Conservation (phyloP, 192 early-diverging fungal species). For the Coemansia sp. region DNA sequence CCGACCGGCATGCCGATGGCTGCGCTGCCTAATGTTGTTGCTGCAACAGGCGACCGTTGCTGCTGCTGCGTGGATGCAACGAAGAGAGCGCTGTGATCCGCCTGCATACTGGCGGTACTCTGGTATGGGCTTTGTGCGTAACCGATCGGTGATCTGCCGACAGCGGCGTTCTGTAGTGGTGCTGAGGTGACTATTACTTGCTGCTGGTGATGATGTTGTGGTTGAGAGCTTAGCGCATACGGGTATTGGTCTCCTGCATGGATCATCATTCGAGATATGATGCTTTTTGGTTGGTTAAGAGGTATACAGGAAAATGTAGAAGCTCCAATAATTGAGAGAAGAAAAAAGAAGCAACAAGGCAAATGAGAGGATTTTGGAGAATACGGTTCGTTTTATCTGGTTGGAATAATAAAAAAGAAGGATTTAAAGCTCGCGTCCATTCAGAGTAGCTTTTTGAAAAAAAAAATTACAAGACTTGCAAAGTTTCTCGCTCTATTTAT, state of each 20-base stretch:
- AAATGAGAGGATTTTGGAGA: background rate
- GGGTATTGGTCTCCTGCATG: conserved; percentile 50
- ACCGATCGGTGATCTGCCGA: conserved; percentile 20
- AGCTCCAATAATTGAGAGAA: background rate
- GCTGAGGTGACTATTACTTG: background rate
- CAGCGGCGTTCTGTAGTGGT: background rate
- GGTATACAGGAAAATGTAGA: background rate
- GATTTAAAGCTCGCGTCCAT: background rate
- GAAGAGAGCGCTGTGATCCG: conserved; percentile 12
- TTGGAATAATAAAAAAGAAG: background rate
- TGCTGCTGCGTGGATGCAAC: background rate
- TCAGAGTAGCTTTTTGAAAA: background rate
- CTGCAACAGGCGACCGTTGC: conserved; percentile 7
- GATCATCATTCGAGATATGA: conserved; percentile 26
- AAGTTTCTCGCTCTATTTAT: background rate
- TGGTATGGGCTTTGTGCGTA: conserved; percentile 25
- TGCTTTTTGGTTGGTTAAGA: background rate
- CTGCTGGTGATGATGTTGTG: conserved; percentile 10
- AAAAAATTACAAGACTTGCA: background rate
- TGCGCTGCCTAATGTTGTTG: conserved; percentile 3
- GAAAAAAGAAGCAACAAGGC: background rate
- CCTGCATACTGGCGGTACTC: conserved; percentile 1
- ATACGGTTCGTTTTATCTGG: background rate
- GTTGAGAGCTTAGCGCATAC: conserved; percentile 22
- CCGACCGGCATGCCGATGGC: background rate